Evolutionary conservation across 2,329 filamentous ascomycete genomes (phyloP), one percentile per base, ranked within the genome.

Genomic region (Cercospora sp.): DNA sequence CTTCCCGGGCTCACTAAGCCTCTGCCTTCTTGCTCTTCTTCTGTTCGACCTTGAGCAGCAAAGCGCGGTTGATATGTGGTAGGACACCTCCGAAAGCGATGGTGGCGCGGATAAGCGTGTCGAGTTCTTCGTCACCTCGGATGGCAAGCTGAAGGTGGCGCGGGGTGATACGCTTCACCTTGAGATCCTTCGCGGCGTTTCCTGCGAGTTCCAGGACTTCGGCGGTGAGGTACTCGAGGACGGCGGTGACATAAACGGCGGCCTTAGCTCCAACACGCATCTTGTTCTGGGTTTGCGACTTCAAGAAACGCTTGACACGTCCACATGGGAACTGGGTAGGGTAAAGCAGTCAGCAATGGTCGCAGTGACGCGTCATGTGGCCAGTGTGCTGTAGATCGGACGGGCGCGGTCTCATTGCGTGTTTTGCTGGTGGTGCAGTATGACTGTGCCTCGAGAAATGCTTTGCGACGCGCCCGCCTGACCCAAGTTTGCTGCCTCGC

Each of bases 121-220:
- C 95, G 75, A 99, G 87, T 83, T 99, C 95, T 84, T 99, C 95
- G 81, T 99, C 95, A 48, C 72, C 72, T 80, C 95, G 91, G 87
- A 99, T 99, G 84, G 95, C 95, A 77, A 99, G 93, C 87, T 99
- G 95, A 59, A 99, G 89, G 84, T 99, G 95, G 84, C 95, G 93
- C 74, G 95, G 95, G 70, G 98, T 99, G 86, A 99, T 99, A 91
- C 95, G 94, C 74, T 94, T 99, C 91, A 98, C 98, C 92, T 99
- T 99, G 90, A 98, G 97, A 86, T 99, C 95, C 78, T 95, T 94
- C 73, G 95, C 95, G 78, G 95, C 95, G 83, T 99, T 99, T 78
- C 95, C 95, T 82, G 95, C 95, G 85, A 99, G 86, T 86, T 99
- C 95, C 79, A 99, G 93, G 77, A 99, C 97, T 87, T 99, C 95